Evolutionary conservation across 2,329 filamentous ascomycete genomes (phyloP).

Genomic region (Aspergillus costaricaensis): DNA sequence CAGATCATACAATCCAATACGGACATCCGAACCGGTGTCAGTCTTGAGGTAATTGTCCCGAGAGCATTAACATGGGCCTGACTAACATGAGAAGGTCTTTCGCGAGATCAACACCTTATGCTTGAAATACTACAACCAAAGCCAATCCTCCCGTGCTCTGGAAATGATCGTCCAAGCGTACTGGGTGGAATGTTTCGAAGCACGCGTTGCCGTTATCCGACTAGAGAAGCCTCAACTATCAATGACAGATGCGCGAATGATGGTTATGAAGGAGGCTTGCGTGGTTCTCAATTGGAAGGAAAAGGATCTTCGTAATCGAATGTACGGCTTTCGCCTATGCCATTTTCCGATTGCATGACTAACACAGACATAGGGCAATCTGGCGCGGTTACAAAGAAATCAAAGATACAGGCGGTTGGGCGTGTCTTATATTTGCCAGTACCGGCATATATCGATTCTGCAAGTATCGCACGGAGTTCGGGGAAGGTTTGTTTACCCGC

Average conservation of each 20-base stretch:
- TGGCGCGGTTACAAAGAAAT: constrained; percentile 64
- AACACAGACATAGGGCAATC: constrained; percentile 37
- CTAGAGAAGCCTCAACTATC: constrained; percentile 45
- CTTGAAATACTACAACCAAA: constrained; percentile 42
- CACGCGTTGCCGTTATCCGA: constrained; percentile 49
- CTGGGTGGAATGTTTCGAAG: constrained; percentile 59
- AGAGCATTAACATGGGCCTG: too few species aligned
- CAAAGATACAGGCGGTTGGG: constrained; percentile 59
- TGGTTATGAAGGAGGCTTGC: constrained; percentile 56
- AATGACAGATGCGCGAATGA: constrained; percentile 53
- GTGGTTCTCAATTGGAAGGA: constrained; percentile 58
- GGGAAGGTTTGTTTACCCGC: constrained; percentile 52
- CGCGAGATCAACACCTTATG: constrained; percentile 26
- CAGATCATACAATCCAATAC: constrained; percentile 11
- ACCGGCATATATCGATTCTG: constrained; percentile 62
- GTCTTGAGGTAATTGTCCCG: constrained; percentile 16
- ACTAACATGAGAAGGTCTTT: constrained; percentile 19
- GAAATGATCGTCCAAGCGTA: constrained; percentile 61
- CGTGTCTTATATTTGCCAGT: constrained; percentile 58
- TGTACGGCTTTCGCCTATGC: constrained; percentile 8
- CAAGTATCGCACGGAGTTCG: constrained; percentile 60
- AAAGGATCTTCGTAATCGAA: constrained; percentile 57
- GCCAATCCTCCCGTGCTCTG: constrained; percentile 57
- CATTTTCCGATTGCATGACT: too few species aligned
- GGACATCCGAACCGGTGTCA: constrained; percentile 22